Percentiles rank a stretch among this genome's conserved stretches.
These are phyloP conservation scores for Zizania latifolia DNA, from an alignment of 176 grass and related monocot species.

Conservation along the genomic window DNA sequence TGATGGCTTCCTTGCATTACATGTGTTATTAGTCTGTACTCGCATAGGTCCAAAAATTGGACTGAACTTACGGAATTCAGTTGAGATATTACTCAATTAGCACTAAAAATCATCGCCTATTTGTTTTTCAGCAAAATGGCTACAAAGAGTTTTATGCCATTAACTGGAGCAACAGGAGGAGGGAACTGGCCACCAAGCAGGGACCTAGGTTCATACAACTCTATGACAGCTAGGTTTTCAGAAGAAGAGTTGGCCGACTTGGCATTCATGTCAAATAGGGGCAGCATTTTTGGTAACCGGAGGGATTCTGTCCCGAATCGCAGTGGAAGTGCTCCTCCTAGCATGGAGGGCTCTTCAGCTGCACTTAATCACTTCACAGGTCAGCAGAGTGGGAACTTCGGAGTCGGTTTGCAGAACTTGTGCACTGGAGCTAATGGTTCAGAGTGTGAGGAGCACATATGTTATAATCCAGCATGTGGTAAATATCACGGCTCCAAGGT, in stretches of 20 bases:
- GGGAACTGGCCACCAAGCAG: constrained; percentile 51
- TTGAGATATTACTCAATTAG: neutral
- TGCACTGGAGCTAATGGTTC: constrained; percentile 29
- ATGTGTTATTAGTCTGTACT: neutral
- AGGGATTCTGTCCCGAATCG: constrained; percentile 45
- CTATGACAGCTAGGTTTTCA: constrained; percentile 35
- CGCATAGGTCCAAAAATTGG: neutral
- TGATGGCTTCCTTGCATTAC: neutral
- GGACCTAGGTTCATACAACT: constrained; percentile 30
- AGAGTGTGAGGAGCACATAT: constrained; percentile 45
- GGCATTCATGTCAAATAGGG: constrained; percentile 29
- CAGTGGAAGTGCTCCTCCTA: constrained; percentile 86
- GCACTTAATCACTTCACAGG: constrained; percentile 46
- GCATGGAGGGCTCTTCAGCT: constrained; percentile 77
- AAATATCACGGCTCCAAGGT: constrained; percentile 70
- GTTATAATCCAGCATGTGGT: constrained; percentile 52
- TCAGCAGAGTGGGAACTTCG: constrained; percentile 37
- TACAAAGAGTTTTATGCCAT: constrained; percentile 55
- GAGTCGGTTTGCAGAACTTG: constrained; percentile 37
- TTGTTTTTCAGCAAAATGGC: constrained; percentile 54
- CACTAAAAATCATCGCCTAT: constrained; percentile 2
- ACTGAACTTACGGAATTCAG: neutral
- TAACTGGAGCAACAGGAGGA: constrained; percentile 35
- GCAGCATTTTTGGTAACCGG: constrained; percentile 37
- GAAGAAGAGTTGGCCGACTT: constrained; percentile 55